These are phyloP conservation scores for Suillus alpinus DNA, from an alignment of 768 basidiomycete genomes.

Conservation along the genomic window DNA sequence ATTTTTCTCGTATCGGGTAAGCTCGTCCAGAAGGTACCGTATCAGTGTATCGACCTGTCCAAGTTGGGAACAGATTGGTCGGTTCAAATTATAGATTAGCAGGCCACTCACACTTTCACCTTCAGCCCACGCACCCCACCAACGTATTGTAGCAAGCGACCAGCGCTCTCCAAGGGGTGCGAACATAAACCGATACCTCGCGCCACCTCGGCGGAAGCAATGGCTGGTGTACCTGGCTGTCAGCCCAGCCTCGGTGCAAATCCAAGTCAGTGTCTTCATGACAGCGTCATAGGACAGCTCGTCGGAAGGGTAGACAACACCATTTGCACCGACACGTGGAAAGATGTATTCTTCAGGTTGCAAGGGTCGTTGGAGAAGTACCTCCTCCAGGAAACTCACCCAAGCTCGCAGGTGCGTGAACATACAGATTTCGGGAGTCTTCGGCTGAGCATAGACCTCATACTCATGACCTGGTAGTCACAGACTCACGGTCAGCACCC, in stretches of 20 bases:
- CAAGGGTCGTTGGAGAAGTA: not conserved
- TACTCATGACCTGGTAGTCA: not conserved
- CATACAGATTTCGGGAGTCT: slow-evolving; percentile 33
- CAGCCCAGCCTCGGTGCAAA: slow-evolving; percentile 16
- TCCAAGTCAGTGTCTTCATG: slow-evolving; percentile 8
- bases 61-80: too few species aligned
- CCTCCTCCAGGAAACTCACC: slow-evolving; percentile 26
- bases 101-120: not conserved
- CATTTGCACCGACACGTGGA: slow-evolving; percentile 24
- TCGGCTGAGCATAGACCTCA: slow-evolving; percentile 11
- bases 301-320: slow-evolving; percentile 19
- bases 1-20: too few species aligned
- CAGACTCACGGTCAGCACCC: not conserved
- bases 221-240: slow-evolving; percentile 29
- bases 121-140: slow-evolving; percentile 37
- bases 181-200: slow-evolving; percentile 39
- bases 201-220: slow-evolving; percentile 35
- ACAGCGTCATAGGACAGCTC: slow-evolving; percentile 14
- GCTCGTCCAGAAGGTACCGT: too few species aligned
- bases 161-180: slow-evolving; percentile 34
- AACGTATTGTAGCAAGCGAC: slow-evolving; percentile 31
- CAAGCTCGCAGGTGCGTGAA: slow-evolving; percentile 27
- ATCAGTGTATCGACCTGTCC: too few species aligned
- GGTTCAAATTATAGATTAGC: too few species aligned
- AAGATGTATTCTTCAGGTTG: slow-evolving; percentile 29